These are phyloP conservation scores for Quercus bicolor DNA, from an alignment of 306 rosid genomes.

Conservation along the genomic window DNA sequence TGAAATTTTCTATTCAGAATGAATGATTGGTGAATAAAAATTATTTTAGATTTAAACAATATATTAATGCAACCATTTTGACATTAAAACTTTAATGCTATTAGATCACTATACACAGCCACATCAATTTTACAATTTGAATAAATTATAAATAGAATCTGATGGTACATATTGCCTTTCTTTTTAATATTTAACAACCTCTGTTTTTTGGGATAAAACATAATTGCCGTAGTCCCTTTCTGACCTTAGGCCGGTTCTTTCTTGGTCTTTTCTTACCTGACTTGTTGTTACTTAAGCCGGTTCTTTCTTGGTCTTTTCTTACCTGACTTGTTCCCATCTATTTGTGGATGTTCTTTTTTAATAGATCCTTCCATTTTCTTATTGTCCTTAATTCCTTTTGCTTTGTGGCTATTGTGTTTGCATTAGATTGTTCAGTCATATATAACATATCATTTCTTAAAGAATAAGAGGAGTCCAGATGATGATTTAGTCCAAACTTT, in stretches of 20 bases:
- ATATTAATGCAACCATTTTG: not conserved
- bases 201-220: not conserved
- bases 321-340: not conserved
- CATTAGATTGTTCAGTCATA: not conserved
- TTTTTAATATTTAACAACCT: not conserved
- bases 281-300: not conserved
- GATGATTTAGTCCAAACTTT: conserved; percentile 28
- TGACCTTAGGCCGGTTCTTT: not conserved
- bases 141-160: not conserved
- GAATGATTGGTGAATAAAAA: not conserved
- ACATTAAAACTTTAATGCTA: not conserved
- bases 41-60: not conserved
- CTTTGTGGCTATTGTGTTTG: not conserved
- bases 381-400: not conserved
- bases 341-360: not conserved
- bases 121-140: not conserved
- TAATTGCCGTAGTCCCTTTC: not conserved
- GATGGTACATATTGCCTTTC: not conserved
- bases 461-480: not conserved
- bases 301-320: not conserved
- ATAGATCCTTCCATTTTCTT: not conserved
- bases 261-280: too few relatives aligned
- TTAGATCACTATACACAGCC: not conserved
- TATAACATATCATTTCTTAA: not conserved
- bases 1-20: not conserved